phyloP scores from a whole-genome alignment of 306 rosid genomes.

The Oxytropis ochrocephala region DNA sequence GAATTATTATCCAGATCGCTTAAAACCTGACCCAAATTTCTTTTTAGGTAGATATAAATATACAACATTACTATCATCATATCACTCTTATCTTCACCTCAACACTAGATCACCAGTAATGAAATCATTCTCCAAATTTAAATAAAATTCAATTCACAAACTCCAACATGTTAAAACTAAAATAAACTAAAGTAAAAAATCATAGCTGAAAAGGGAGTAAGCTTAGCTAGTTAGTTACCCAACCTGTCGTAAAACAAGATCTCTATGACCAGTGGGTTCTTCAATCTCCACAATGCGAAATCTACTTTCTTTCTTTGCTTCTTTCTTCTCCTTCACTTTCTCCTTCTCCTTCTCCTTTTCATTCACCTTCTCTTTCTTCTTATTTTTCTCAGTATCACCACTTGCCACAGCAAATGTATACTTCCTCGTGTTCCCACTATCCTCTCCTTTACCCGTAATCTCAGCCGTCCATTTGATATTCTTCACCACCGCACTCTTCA shows the following conservation, averaged over 20 bases:
- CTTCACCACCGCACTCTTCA: conserved; percentile 33
- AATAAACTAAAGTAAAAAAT: background rate
- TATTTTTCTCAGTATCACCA: conserved; percentile 38
- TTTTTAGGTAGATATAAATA: background rate
- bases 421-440: conserved; percentile 40
- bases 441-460: conserved; percentile 61
- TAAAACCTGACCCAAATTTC: background rate
- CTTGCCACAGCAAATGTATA: conserved; percentile 52
- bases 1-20: background rate
- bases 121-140: background rate
- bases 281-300: conserved; percentile 79
- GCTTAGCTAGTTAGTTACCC: background rate
- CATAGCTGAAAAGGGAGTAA: background rate
- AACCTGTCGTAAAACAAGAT: conserved; percentile 76
- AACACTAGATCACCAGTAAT: background rate
- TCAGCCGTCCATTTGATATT: conserved; percentile 77
- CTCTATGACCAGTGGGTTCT: conserved; percentile 54
- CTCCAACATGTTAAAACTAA: background rate
- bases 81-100: background rate
- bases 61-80: background rate
- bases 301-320: conserved; percentile 43
- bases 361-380: conserved; percentile 11
- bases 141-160: background rate
- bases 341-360: conserved; percentile 22
- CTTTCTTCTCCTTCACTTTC: conserved; percentile 24